Base-by-base conservation (phyloP, 495 filamentous ascomycete genomes). In the Hyaloscypha finlandica region DNA sequence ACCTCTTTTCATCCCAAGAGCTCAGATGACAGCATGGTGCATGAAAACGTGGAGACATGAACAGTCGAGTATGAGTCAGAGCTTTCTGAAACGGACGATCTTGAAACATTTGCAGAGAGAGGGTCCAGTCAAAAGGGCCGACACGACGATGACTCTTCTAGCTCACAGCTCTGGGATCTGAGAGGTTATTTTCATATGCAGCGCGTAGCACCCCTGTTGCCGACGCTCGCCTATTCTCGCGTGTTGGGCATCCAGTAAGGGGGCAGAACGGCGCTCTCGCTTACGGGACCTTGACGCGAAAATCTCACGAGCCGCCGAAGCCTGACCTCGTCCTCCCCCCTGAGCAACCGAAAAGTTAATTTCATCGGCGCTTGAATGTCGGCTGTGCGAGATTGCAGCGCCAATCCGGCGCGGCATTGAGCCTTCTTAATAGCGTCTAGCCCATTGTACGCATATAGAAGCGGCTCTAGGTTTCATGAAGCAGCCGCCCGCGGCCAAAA, bases 341-440 rank as follows among this genome's bases (percentile, higher is more conserved):
- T 12, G 20, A 37, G 59, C 48, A 29, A 48, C 25, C 33, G 20
- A 48, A 52, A 12, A 4, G 19, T 45, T 54, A 65, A 68, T 68
- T 64, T 59, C 37, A 29, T 32, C 65, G 68, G 67, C 67, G 70
- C 70, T 69, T 72, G 60, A 65, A 72, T 30, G 68, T 68, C 71
- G 71, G 71, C 71, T 66, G 61, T 62, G 63, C 66, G 61, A 67
- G 60, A 68, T 73, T 63, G 59, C 31, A 42, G 71, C 68, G 68
- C 64, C 64, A 66, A 61, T 32, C 16, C n/a, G 55, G 54, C 71
- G 66, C 68, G 71, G 68, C 71, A 54, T 62, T 20, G 45, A 29
- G 20, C n/a, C 58, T 48, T 12, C 42, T 48, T 48, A 14, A 48
- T 48, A 48, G 42, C 42, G 42, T 35, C 37, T 35, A 59, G 37